Conservation (phyloP, 2,329 filamentous ascomycete species). For the Calycina marina region DNA sequence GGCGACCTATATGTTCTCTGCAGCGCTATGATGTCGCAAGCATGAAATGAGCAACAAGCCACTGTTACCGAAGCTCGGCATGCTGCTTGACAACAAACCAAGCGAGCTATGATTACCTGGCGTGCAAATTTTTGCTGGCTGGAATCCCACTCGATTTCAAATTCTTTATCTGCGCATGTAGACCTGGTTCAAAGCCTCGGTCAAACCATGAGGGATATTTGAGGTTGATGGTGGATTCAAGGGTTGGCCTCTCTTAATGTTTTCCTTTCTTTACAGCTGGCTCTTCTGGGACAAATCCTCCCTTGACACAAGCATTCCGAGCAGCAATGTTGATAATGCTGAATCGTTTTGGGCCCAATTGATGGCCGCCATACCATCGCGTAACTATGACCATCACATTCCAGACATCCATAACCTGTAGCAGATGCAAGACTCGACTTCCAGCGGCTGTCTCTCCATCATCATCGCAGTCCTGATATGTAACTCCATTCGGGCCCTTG, state of each 20-base stretch:
- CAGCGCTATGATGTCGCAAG: too few species aligned
- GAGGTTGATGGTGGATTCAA: not conserved
- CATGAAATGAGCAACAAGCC: too few species aligned
- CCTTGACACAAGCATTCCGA: conserved; percentile 68
- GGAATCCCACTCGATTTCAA: too few species aligned
- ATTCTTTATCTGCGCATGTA: too few species aligned
- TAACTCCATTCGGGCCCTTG: conserved; percentile 34
- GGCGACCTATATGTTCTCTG: too few species aligned
- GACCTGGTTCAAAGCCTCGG: too few species aligned
- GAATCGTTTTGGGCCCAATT: conserved; percentile 79
- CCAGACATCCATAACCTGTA: conserved; percentile 94
- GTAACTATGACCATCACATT: conserved; percentile 85
- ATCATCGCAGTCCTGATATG: conserved; percentile 85
- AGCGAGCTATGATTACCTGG: too few species aligned
- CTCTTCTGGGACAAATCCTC: conserved; percentile 49
- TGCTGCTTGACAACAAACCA: too few species aligned
- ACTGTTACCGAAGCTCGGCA: too few species aligned
- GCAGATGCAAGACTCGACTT: conserved; percentile 67
- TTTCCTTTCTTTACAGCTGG: conserved; percentile 27
- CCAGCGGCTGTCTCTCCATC: conserved; percentile 93
- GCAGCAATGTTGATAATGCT: conserved; percentile 78
- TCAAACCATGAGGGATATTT: not conserved
- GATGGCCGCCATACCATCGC: conserved; percentile 87
- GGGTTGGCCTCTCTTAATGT: conserved; percentile 1
- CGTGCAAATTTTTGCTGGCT: too few species aligned